A percentile compares a stretch with the other conserved stretches of the same genome.
These are phyloP conservation scores for Magnaporthiopsis incrustans DNA, from an alignment of 2,329 filamentous ascomycete species.

Conservation along the genomic window DNA sequence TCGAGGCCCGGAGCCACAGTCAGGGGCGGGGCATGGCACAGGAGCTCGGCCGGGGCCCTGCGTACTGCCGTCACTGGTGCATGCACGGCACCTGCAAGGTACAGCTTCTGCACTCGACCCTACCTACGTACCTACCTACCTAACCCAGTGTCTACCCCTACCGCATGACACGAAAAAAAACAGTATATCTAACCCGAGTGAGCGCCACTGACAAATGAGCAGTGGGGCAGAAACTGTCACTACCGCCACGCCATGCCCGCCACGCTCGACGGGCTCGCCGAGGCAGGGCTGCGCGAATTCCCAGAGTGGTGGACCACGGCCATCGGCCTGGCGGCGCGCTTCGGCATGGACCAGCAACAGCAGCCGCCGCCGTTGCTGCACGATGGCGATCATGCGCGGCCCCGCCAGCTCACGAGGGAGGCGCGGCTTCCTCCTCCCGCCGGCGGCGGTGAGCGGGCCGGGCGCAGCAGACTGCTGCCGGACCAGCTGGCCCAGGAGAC, in stretches of 20 bases:
- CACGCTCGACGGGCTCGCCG: slow-evolving; percentile 28
- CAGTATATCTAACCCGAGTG: too few species aligned
- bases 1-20: not conserved
- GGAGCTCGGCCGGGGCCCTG: slow-evolving; percentile 2
- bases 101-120: too few species aligned
- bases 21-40: not conserved
- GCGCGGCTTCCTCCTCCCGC: too few species aligned
- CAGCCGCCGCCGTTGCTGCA: too few species aligned
- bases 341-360: not conserved
- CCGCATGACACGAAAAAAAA: not conserved
- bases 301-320: slow-evolving; percentile 33
- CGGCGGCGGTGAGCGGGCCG: too few species aligned
- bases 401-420: not conserved
- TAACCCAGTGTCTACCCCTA: too few species aligned
- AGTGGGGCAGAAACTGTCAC: slow-evolving; percentile 33
- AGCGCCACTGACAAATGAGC: too few species aligned
- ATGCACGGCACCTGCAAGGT: slow-evolving; percentile 30
- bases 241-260: slow-evolving; percentile 40
- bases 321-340: slow-evolving; percentile 3
- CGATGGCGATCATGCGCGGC: not conserved
- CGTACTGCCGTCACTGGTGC: slow-evolving; percentile 40
- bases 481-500: too few species aligned
- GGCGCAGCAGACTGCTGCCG: too few species aligned
- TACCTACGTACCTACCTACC: too few species aligned
- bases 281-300: slow-evolving; percentile 31